These are phyloP conservation scores for Papiliotrema terrestris DNA, from an alignment of 1,284 basidiomycete species.

Conservation along the genomic window DNA sequence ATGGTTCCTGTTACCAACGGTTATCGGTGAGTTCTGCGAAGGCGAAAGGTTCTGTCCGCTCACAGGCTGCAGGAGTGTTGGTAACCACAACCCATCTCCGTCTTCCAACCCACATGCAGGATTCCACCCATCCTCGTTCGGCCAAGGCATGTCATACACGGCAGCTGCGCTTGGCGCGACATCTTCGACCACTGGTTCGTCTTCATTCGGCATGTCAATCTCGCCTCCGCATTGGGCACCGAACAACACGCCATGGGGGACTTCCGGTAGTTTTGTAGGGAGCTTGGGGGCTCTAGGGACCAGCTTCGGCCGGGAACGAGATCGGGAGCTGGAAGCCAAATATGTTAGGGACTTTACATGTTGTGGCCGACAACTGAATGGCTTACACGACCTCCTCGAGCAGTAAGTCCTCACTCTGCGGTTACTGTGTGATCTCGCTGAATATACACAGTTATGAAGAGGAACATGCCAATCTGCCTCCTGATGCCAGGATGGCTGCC, in stretches of 20 bases:
- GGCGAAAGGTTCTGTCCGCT: too few relatives aligned
- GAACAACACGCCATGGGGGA: constrained; percentile 10
- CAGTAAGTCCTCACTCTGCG: constrained; percentile 38
- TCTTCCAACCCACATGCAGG: constrained; percentile 11
- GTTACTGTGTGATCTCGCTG: neutral
- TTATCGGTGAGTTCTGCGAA: too few relatives aligned
- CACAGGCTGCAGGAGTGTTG: too few relatives aligned
- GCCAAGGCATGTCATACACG: constrained; percentile 29
- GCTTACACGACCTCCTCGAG: constrained; percentile 49
- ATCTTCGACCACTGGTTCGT: constrained; percentile 18
- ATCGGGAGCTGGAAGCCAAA: constrained; percentile 48
- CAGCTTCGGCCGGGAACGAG: constrained; percentile 38
- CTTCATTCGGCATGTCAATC: constrained; percentile 43
- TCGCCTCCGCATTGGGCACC: constrained; percentile 42
- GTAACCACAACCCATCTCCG: constrained; percentile 1
- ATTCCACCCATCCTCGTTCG: constrained; percentile 31
- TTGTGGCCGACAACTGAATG: constrained; percentile 47
- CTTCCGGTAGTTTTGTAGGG: constrained; percentile 29
- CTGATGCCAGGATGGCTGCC: constrained; percentile 44
- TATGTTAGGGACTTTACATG: constrained; percentile 49
- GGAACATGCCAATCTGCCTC: constrained; percentile 46
- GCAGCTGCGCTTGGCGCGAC: constrained; percentile 31
- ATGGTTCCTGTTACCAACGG: too few relatives aligned
- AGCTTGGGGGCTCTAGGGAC: constrained; percentile 39
- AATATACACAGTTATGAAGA: constrained; percentile 47